Percentiles rank a stretch among this genome's conserved stretches.
Evolutionary conservation across 371 early-diverging fungal genomes (phyloP).

Genomic region (Cokeromyces recurvatus): DNA sequence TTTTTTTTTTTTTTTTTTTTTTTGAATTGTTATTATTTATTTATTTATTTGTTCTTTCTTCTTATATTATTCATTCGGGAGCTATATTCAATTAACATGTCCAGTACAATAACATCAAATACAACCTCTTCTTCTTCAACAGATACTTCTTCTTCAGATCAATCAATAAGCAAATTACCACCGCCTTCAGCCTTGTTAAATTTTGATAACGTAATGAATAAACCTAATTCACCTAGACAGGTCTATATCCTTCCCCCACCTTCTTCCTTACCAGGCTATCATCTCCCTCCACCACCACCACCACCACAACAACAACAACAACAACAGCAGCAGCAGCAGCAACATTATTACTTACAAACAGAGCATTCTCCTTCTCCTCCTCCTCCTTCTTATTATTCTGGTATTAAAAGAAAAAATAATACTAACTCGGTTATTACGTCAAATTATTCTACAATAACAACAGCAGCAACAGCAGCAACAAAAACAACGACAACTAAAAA

Average conservation of each 20-base stretch:
- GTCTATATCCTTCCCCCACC: conserved; percentile 40
- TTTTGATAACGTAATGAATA: not conserved
- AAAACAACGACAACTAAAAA: conserved; percentile 4
- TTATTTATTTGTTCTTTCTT: not conserved
- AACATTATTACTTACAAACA: conserved; percentile 1
- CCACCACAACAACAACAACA: too few relatives aligned
- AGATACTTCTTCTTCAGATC: not conserved
- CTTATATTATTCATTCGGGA: not conserved
- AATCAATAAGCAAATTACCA: conserved; percentile 15
- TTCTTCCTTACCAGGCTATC: conserved; percentile 32
- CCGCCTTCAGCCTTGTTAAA: conserved; percentile 24
- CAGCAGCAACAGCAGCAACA: not conserved
- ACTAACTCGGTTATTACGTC: not conserved
- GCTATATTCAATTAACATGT: not conserved
- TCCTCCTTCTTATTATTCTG: not conserved
- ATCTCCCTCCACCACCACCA: conserved; percentile 16
- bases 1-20: too few relatives aligned
- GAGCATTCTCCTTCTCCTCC: conserved; percentile 5
- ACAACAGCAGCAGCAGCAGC: not conserved
- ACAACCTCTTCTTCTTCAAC: too few relatives aligned
- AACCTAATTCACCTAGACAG: conserved; percentile 16
- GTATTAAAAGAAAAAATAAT: too few relatives aligned
- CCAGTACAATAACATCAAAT: too few relatives aligned
- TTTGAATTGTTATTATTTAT: not conserved
- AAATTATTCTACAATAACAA: too few relatives aligned